Conservation (phyloP, 176 grass and related monocot genomes). For the Zoysia pacifica region DNA sequence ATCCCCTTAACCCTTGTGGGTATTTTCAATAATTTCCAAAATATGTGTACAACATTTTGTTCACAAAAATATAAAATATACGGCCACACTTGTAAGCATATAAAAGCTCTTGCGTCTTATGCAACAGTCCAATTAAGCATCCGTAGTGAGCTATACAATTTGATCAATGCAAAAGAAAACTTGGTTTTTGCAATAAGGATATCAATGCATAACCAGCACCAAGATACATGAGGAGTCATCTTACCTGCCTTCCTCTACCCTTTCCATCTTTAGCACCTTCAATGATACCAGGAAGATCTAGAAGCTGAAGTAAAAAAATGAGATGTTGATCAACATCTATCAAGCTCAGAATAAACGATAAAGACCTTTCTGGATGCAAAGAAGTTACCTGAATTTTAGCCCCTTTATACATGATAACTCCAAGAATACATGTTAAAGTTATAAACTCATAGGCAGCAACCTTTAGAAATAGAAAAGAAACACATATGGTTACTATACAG, state of each 20-base stretch:
- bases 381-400: conserved; percentile 86
- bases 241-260: conserved; percentile 99
- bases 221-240: background rate
- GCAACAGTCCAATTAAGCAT: background rate
- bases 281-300: conserved; percentile 98
- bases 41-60: too few species aligned
- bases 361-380: background rate
- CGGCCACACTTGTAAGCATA: background rate
- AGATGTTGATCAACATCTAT: conserved; percentile 19
- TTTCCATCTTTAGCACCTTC: conserved; percentile 99
- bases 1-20: background rate
- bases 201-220: background rate
- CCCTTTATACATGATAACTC: conserved; percentile 90
- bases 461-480: conserved; percentile 48
- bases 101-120: background rate
- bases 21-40: too few species aligned
- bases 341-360: background rate
- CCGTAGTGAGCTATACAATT: background rate
- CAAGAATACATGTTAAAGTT: conserved; percentile 92
- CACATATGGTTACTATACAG: conserved; percentile 9
- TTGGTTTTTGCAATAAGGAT: background rate
- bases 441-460: conserved; percentile 96
- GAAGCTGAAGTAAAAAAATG: conserved; percentile 53
- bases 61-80: too few species aligned
- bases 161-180: background rate